Evolutionary conservation across 179 eudicot species (phyloP), one percentile per base, ranked within the genome.

Genomic region (Dionaea muscipula): DNA sequence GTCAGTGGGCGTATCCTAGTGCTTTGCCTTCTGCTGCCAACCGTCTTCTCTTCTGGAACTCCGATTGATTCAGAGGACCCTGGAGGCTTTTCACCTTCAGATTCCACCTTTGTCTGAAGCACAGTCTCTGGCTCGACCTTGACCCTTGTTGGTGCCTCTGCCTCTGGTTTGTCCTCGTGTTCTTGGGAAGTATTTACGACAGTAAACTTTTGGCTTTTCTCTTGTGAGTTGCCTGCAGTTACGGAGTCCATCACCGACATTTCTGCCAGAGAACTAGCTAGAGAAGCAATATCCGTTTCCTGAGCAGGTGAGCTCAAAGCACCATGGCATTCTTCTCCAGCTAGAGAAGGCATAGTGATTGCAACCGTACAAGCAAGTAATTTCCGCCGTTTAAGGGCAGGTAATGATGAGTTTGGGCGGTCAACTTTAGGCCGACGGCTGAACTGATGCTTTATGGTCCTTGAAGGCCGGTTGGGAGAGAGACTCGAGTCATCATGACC

Each of bases 1-100:
- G 78, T 81, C 60, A 71, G 66, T 26, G 86, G 81, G 1, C 86
- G 68, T 33, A 31, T 73, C 62, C 86, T 78, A 39, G 72, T 78
- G 70, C 86, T 75, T 51, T 73, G 86, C 50, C 86, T 57, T 41
- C 79, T 77, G 17, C 56, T 44, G 10, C 27, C 37, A 43, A 9
- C 19, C 1, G 65, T 60, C 55, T 55, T 68, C 45, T 66, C 56
- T 35, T 47, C 46, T 46, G 57, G 17, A 45, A 53, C 39, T 18
- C 24, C 7, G 15, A 53, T 10, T 21, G 53, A 2, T 20, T 53
- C 56, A 12, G 16, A 53, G 7, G 4, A 10, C 41, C 18, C 26
- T 20, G 21, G 56, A 26, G 7, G 23, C 17, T 16, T 45, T 14
- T 24, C 7, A 28, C 53, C 31, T 26, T 27, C 53, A 11, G 45